Conservation (phyloP, 192 early-diverging fungal genomes). For the Backusella liffmaniae region DNA sequence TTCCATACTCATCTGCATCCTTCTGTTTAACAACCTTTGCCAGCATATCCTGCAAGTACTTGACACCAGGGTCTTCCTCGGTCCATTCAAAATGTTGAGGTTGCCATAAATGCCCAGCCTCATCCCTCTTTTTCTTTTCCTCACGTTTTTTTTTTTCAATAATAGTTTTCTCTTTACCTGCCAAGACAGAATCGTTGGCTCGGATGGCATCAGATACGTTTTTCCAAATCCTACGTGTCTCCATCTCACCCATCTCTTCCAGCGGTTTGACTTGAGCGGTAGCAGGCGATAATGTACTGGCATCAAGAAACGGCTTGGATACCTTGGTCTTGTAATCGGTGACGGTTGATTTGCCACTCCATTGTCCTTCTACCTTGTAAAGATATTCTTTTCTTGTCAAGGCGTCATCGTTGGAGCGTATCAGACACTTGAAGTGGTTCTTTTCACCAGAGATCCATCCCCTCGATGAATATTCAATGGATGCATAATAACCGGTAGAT, state of each 20-base stretch:
- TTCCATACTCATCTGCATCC: not conserved
- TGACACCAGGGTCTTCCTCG: conserved; percentile 8
- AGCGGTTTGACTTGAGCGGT: conserved; percentile 52
- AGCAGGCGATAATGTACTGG: conserved; percentile 42
- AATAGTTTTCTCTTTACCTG: conserved; percentile 59
- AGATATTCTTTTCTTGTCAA: conserved; percentile 14
- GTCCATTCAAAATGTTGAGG: conserved; percentile 24
- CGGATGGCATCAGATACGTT: conserved; percentile 61
- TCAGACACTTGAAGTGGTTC: conserved; percentile 64
- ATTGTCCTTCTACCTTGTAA: conserved; percentile 49
- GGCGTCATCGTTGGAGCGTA: conserved; percentile 18
- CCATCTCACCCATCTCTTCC: conserved; percentile 56
- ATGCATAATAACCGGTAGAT: conserved; percentile 42
- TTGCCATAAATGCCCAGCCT: conserved; percentile 32
- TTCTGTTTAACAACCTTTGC: not conserved
- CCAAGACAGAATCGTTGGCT: conserved; percentile 57
- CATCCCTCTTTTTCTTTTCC: conserved; percentile 53
- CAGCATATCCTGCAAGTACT: conserved; percentile 21
- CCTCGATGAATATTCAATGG: conserved; percentile 65
- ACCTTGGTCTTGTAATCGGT: conserved; percentile 50
- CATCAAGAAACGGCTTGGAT: conserved; percentile 56
- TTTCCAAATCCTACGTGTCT: conserved; percentile 66
- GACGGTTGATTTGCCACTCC: conserved; percentile 59
- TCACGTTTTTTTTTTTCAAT: conserved; percentile 64
- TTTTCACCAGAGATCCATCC: conserved; percentile 77